Evolutionary conservation across 139 green algal species (phyloP).

Genomic region (Volvox reticuliferus): DNA sequence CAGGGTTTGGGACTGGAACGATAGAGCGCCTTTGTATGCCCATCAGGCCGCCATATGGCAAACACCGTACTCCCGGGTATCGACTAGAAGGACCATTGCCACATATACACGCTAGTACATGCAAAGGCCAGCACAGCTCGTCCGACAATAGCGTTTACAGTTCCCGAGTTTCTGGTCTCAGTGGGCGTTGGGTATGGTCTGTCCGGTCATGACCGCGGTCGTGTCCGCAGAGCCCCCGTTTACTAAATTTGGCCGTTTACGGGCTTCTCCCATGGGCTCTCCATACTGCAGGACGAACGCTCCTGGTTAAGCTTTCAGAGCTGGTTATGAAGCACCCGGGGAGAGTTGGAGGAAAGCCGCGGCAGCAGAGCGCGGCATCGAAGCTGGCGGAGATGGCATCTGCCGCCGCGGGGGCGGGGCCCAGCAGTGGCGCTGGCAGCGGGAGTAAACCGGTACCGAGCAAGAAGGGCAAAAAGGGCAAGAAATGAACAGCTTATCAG

Average conservation of each 20-base stretch:
- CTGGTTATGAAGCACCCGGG: slow-evolving; percentile 45
- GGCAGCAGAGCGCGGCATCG: background rate
- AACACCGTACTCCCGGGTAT: too few relatives aligned
- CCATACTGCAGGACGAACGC: slow-evolving; percentile 50
- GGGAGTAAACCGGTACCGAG: slow-evolving; percentile 20
- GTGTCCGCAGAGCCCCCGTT: background rate
- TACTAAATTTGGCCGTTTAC: background rate
- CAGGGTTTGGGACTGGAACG: too few relatives aligned
- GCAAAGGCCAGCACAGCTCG: background rate
- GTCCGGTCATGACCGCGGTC: background rate
- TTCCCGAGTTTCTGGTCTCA: too few relatives aligned
- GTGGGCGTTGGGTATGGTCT: background rate
- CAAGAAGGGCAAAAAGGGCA: slow-evolving; percentile 51
- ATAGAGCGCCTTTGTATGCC: too few relatives aligned
- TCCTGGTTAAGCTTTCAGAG: slow-evolving; percentile 61
- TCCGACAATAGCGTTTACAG: background rate
- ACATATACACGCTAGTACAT: too few relatives aligned
- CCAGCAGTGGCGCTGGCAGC: too few relatives aligned
- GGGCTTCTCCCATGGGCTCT: background rate
- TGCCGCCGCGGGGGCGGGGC: background rate
- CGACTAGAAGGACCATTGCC: too few relatives aligned
- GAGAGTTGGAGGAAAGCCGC: background rate
- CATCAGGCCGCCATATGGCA: too few relatives aligned
- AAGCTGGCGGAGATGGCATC: background rate
- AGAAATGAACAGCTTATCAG: slow-evolving; percentile 7